Percentiles rank a stretch among this genome's conserved stretches.
Evolutionary conservation across 306 rosid species (phyloP).

Genomic region (Trifolium pratense): DNA sequence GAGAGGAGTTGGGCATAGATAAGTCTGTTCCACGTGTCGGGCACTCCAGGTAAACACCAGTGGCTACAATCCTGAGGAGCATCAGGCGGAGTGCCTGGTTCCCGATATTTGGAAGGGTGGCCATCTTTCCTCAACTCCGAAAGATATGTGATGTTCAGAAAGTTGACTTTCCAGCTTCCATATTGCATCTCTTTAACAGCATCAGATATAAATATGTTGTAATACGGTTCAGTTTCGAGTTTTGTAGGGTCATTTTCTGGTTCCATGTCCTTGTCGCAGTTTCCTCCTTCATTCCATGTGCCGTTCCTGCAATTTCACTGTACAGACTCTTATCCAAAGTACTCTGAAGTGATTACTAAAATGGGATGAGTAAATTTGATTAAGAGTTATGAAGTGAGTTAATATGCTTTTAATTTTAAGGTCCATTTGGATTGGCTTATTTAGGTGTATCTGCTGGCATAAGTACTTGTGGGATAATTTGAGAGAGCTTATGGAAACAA

Average conservation of each 20-base stretch:
- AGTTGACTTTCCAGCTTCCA: constrained; percentile 60
- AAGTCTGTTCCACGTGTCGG: constrained; percentile 94
- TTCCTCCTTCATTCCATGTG: constrained; percentile 77
- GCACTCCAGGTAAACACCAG: constrained; percentile 98
- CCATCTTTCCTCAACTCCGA: constrained; percentile 84
- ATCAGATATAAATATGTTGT: constrained; percentile 63
- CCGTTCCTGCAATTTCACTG: constrained; percentile 71
- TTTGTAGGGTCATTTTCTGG: constrained; percentile 62
- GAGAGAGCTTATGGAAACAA: not conserved
- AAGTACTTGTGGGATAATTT: not conserved
- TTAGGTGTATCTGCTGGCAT: not conserved
- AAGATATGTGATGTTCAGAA: constrained; percentile 83
- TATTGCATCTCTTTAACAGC: constrained; percentile 66
- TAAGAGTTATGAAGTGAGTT: constrained; percentile 10
- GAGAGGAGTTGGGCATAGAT: constrained; percentile 72
- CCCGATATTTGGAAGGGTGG: constrained; percentile 90
- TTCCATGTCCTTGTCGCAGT: constrained; percentile 56
- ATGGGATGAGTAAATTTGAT: not conserved
- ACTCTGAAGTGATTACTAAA: not conserved
- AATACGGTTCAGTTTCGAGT: constrained; percentile 63
- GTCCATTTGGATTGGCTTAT: not conserved
- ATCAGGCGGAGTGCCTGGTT: constrained; percentile 68
- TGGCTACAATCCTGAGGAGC: constrained; percentile 99
- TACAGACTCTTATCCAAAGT: constrained; percentile 33
- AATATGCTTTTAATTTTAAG: not conserved